Conservation (phyloP, 2,329 filamentous ascomycete species). For the Coniochaeta prunicola region DNA sequence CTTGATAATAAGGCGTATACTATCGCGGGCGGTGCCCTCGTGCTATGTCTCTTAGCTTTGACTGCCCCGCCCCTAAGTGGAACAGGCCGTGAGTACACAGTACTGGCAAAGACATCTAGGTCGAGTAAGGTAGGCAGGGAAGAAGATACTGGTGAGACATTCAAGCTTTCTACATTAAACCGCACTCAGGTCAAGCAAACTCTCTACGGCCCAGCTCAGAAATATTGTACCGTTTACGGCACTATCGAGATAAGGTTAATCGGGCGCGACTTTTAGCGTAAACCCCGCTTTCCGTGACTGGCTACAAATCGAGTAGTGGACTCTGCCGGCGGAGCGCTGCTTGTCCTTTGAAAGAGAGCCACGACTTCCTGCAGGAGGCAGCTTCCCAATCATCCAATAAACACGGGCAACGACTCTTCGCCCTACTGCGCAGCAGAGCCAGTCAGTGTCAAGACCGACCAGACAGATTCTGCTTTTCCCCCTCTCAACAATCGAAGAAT, state of each 20-base stretch:
- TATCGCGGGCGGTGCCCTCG: too few relatives aligned
- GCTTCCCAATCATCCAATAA: conserved; percentile 10
- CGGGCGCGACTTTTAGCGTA: background rate
- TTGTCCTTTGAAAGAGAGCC: conserved; percentile 37
- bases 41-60: too few relatives aligned
- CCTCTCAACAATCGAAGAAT: conserved; percentile 1
- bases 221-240: background rate
- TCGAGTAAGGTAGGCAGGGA: too few relatives aligned
- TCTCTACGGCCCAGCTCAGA: background rate
- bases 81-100: too few relatives aligned
- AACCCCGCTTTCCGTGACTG: background rate
- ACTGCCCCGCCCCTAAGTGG: too few relatives aligned
- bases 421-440: background rate
- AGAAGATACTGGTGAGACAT: too few relatives aligned
- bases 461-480: conserved; percentile 1
- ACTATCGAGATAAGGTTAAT: background rate
- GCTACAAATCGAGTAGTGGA: background rate
- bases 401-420: background rate
- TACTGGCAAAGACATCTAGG: too few relatives aligned
- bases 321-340: background rate
- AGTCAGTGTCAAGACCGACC: background rate
- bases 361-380: conserved; percentile 37
- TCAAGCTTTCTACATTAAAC: too few relatives aligned
- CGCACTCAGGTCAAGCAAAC: too few relatives aligned
- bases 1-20: too few relatives aligned